Conservation (phyloP, 2,329 filamentous ascomycete genomes). For the Penicillium fuscoglaucum region DNA sequence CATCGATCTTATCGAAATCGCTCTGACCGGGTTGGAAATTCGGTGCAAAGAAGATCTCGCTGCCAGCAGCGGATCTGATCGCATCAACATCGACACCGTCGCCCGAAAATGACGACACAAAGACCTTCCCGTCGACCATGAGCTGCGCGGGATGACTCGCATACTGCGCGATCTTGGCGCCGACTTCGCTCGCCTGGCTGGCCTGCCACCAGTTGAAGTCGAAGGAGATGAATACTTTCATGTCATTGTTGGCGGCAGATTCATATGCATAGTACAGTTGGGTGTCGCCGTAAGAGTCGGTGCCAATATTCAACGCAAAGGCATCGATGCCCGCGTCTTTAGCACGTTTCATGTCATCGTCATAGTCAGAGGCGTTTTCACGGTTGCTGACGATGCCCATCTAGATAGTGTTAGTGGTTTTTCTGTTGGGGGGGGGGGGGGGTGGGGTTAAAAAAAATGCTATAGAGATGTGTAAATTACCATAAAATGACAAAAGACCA, state of each 20-base stretch:
- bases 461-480: conserved; percentile 21
- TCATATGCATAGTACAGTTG: conserved; percentile 53
- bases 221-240: conserved; percentile 60
- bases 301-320: conserved; percentile 54
- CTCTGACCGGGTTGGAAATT: conserved; percentile 51
- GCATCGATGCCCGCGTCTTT: conserved; percentile 49
- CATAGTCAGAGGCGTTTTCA: conserved; percentile 46
- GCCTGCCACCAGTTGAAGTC: conserved; percentile 55
- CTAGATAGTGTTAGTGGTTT: conserved; percentile 26
- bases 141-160: conserved; percentile 49
- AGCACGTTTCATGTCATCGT: conserved; percentile 50
- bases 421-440: no score
- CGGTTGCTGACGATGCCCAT: conserved; percentile 50
- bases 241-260: conserved; percentile 48
- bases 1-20: conserved; percentile 43
- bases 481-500: conserved; percentile 51
- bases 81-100: conserved; percentile 49
- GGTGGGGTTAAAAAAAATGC: no score
- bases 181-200: conserved; percentile 43
- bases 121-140: conserved; percentile 50
- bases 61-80: conserved; percentile 46
- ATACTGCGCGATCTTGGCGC: conserved; percentile 51
- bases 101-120: conserved; percentile 57
- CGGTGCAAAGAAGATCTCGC: conserved; percentile 51
- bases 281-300: conserved; percentile 45